Percentiles rank a stretch among this genome's conserved stretches.
Evolutionary conservation across 2,329 filamentous ascomycete genomes (phyloP).

Genomic region (Aspergillus ochraceoroseus): DNA sequence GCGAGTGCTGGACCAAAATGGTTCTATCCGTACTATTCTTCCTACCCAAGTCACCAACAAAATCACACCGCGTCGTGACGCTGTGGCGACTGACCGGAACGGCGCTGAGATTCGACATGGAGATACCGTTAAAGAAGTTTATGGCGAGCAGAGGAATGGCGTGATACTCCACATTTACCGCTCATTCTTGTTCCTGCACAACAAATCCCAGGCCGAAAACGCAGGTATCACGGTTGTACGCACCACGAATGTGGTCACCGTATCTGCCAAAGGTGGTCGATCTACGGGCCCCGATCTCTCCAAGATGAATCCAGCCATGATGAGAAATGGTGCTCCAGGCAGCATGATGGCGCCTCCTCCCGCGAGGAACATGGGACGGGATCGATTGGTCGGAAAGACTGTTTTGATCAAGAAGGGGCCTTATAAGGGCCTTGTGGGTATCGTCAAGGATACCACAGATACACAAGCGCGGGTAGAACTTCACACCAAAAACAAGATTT

Average conservation of each 20-base stretch:
- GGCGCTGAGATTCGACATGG: slow-evolving; percentile 88
- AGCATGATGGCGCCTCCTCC: slow-evolving; percentile 59
- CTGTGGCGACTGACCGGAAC: slow-evolving; percentile 86
- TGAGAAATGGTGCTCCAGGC: slow-evolving; percentile 57
- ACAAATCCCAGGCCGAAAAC: slow-evolving; percentile 77
- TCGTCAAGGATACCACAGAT: slow-evolving; percentile 92
- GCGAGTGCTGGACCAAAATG: slow-evolving; percentile 84
- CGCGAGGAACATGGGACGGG: slow-evolving; percentile 63
- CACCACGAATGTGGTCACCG: slow-evolving; percentile 77
- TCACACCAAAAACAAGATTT: slow-evolving; percentile 87
- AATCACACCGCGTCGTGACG: slow-evolving; percentile 72
- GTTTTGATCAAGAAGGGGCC: slow-evolving; percentile 81
- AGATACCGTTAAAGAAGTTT: slow-evolving; percentile 85
- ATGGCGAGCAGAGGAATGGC: slow-evolving; percentile 78
- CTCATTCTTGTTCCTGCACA: slow-evolving; percentile 86
- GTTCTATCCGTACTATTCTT: slow-evolving; percentile 72
- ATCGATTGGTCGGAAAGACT: slow-evolving; percentile 83
- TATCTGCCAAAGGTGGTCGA: slow-evolving; percentile 89
- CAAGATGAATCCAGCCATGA: slow-evolving; percentile 87
- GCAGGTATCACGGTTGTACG: slow-evolving; percentile 84
- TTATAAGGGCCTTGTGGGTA: slow-evolving; percentile 88
- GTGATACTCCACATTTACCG: slow-evolving; percentile 92
- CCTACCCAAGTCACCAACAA: slow-evolving; percentile 91
- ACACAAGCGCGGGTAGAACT: slow-evolving; percentile 82
- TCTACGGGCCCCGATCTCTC: slow-evolving; percentile 71